Evolutionary conservation across 129 eudicot genomes (phyloP), one percentile per base, ranked within the genome.

Genomic region (Artemisia argyi): DNA sequence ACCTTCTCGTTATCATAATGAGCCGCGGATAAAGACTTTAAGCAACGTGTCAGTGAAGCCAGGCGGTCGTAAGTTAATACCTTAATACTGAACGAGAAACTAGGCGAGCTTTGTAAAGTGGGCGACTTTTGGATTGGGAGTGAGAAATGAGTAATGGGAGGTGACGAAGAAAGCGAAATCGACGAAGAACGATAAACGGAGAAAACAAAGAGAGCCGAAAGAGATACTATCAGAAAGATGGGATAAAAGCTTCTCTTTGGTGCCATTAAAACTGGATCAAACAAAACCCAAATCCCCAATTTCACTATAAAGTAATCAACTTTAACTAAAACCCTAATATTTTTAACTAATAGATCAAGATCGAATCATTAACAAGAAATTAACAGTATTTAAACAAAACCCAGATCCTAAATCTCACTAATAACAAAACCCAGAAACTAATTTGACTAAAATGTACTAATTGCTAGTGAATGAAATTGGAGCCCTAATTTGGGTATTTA

Each of bases 41-140:
- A 89, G 69, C 99, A 90, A 53, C 97, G 91, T 61, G 89, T 77
- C 82, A 94, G 91, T 12, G 99, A 88, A 3, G 77, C 58, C 56
- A 88, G 93, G 80, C 99, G 99, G 64, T 94, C 77, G 85, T 58
- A 90, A 7, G 96, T 83, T 62, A 94, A 85, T 76, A 94, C 68
- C 76, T 94, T 94, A 86, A 94, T 86, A 46, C 80, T 69, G 91
- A 94, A 79, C 0, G 94, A 71, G 88, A 94, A 9, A 62, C 79
- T 19, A 73, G 85, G 32, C n/a, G n/a, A n/a, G n/a, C 11, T 69
- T 2, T 67, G 62, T 1, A 15, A 64, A 24, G 19, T 76, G 61
- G 22, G 76, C 68, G 67, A 14, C 18, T 52, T 63, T 74, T 14
- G 71, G 83, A 61, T 54, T 61, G n/a, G 61, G 66, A 35, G 54